These are phyloP conservation scores for Sutorius australiensis DNA, from an alignment of 768 basidiomycete genomes.

Conservation along the genomic window DNA sequence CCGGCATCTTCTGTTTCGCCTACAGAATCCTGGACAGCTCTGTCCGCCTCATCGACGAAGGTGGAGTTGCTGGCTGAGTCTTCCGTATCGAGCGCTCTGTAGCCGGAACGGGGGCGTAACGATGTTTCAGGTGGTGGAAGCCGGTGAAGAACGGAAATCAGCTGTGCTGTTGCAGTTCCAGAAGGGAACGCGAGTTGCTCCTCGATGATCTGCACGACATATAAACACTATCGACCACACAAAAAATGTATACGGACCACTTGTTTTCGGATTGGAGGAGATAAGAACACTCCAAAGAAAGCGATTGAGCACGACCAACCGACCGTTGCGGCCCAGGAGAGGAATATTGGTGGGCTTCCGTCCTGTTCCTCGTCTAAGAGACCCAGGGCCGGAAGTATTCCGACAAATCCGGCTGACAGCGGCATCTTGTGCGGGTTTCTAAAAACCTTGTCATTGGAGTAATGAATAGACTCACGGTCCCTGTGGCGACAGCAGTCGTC, in stretches of 20 bases:
- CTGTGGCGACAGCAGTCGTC: slow-evolving; percentile 94
- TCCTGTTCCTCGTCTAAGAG: slow-evolving; percentile 73
- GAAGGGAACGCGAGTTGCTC: slow-evolving; percentile 94
- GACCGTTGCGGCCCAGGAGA: slow-evolving; percentile 71
- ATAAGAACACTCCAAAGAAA: slow-evolving; percentile 98
- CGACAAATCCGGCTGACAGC: slow-evolving; percentile 83
- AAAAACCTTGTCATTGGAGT: background rate
- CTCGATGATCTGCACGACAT: slow-evolving; percentile 67
- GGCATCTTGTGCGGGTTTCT: slow-evolving; percentile 53
- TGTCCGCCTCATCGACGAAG: slow-evolving; percentile 1
- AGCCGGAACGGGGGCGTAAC: slow-evolving; percentile 54
- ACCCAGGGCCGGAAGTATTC: slow-evolving; percentile 86
- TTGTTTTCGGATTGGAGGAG: slow-evolving; percentile 91
- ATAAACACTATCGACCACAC: slow-evolving; percentile 4
- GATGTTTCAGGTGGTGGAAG: slow-evolving; percentile 62
- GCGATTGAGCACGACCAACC: slow-evolving; percentile 90
- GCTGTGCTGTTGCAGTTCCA: slow-evolving; percentile 93
- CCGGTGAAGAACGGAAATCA: slow-evolving; percentile 86
- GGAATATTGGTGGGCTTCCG: slow-evolving; percentile 67
- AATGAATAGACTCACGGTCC: slow-evolving; percentile 39
- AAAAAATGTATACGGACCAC: slow-evolving; percentile 52
- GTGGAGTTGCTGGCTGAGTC: slow-evolving; percentile 24
- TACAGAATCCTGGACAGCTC: slow-evolving; percentile 22
- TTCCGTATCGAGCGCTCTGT: slow-evolving; percentile 39
- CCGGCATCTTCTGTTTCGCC: slow-evolving; percentile 23